Conservation (phyloP, 495 filamentous ascomycete species). For the Amniculicola lignicola region DNA sequence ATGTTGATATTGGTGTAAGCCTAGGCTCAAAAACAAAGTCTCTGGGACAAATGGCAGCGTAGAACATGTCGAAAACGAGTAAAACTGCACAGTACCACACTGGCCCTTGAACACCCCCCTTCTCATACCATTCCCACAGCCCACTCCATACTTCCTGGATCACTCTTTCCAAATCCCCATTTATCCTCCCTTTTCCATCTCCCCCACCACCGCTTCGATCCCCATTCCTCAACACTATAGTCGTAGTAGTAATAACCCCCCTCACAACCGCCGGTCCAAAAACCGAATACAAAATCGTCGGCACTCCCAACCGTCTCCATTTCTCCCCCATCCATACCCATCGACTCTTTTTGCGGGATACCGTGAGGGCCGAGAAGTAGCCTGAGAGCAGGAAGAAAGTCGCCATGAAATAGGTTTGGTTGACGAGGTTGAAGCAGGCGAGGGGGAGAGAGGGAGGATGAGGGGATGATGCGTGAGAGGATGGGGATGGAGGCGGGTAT, state of each 20-base stretch:
- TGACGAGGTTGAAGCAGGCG: constrained; percentile 14
- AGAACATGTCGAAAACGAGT: constrained; percentile 18
- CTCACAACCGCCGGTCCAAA: background rate
- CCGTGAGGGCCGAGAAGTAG: constrained; percentile 7
- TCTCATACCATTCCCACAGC: too few species aligned
- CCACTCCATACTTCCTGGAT: too few species aligned
- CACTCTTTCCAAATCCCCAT: background rate
- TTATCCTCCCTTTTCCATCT: background rate
- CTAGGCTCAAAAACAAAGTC: too few species aligned
- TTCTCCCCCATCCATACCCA: background rate
- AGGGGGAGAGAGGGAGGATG: background rate
- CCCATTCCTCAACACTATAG: too few species aligned
- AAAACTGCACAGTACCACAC: constrained; percentile 30
- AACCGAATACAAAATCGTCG: constrained; percentile 3
- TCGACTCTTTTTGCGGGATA: background rate
- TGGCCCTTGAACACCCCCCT: constrained; percentile 17
- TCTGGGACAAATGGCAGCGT: too few species aligned
- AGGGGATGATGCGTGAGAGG: too few species aligned
- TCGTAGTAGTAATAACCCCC: background rate
- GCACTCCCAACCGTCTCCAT: constrained; percentile 12
- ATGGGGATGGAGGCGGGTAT: constrained; percentile 2
- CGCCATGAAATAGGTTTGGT: constrained; percentile 28
- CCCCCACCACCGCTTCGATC: background rate
- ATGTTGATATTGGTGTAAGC: too few species aligned
- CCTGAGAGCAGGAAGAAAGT: constrained; percentile 20